Conservation (phyloP, 2,329 filamentous ascomycete genomes). For the Claviceps sp. region DNA sequence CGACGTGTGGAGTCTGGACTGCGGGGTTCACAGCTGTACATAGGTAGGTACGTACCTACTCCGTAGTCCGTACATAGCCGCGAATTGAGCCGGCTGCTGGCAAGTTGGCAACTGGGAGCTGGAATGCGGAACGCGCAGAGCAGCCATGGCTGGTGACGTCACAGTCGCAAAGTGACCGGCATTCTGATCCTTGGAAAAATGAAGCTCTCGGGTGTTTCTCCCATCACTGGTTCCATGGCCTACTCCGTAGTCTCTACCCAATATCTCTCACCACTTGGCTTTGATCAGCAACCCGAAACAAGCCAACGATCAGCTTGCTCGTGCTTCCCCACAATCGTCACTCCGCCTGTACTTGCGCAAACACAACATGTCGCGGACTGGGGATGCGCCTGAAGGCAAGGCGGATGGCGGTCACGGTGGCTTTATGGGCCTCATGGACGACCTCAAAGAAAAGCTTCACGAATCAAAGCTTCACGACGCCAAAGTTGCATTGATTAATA, state of each 20-base stretch:
- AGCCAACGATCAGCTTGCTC: not conserved
- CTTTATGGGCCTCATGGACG: constrained; percentile 26
- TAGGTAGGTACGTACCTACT: too few relatives aligned
- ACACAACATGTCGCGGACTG: constrained; percentile 2
- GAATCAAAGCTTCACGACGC: constrained; percentile 41
- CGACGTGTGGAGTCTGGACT: not conserved
- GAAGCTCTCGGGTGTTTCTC: too few relatives aligned
- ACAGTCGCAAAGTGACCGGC: not conserved
- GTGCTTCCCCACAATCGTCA: not conserved
- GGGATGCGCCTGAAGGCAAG: not conserved
- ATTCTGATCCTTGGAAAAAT: too few relatives aligned
- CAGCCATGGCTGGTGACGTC: not conserved
- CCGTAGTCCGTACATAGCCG: not conserved
- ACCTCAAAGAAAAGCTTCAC: constrained; percentile 42
- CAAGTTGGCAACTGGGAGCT: not conserved
- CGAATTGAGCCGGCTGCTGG: not conserved
- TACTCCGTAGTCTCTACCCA: too few relatives aligned
- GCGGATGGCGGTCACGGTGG: constrained; percentile 9
- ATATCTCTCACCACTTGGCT: not conserved
- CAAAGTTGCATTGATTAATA: constrained; percentile 43
- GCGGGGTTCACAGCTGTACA: not conserved
- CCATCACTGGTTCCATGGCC: too few relatives aligned
- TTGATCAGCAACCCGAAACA: not conserved
- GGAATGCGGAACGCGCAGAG: not conserved
- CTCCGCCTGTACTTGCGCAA: not conserved